Percentiles rank a stretch among this genome's conserved stretches.
Conservation (phyloP, 345 rosid genomes). For the Populus simonii region DNA sequence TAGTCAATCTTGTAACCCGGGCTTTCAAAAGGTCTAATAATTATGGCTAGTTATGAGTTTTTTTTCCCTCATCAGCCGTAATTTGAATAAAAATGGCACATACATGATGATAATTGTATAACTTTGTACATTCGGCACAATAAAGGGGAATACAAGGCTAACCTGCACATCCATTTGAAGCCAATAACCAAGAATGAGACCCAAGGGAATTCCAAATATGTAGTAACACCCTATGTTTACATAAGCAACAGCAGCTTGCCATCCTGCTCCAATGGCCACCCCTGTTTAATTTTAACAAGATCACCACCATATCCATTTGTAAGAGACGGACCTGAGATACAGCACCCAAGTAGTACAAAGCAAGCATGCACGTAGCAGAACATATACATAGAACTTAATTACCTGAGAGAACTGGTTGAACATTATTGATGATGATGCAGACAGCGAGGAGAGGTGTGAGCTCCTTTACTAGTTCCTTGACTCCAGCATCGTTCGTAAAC, state of each 20-base stretch:
- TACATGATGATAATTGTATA: too few relatives aligned
- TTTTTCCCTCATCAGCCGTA: too few relatives aligned
- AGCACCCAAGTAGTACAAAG: background rate
- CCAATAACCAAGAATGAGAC: conserved; percentile 11
- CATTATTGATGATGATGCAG: conserved; percentile 18
- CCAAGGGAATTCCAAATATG: conserved; percentile 16
- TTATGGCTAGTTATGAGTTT: too few relatives aligned
- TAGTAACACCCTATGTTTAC: conserved; percentile 20
- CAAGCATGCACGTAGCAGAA: background rate
- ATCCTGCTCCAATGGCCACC: conserved; percentile 22
- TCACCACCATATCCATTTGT: background rate
- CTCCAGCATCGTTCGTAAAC: conserved; percentile 2
- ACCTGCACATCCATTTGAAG: conserved; percentile 3
- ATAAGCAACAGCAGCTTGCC: conserved; percentile 20
- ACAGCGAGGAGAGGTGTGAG: conserved; percentile 19
- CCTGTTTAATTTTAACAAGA: background rate
- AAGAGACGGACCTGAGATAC: background rate
- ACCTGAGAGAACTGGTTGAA: conserved; percentile 24
- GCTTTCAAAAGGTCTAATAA: too few relatives aligned
- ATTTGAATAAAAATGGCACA: too few relatives aligned
- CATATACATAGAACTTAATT: background rate
- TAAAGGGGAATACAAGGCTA: background rate
- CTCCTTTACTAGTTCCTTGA: conserved; percentile 1
- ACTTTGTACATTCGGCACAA: too few relatives aligned
- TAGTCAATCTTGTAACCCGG: too few relatives aligned